Base-by-base conservation (phyloP, 2,329 filamentous ascomycete genomes). In the Hirsutella minnesotensis region DNA sequence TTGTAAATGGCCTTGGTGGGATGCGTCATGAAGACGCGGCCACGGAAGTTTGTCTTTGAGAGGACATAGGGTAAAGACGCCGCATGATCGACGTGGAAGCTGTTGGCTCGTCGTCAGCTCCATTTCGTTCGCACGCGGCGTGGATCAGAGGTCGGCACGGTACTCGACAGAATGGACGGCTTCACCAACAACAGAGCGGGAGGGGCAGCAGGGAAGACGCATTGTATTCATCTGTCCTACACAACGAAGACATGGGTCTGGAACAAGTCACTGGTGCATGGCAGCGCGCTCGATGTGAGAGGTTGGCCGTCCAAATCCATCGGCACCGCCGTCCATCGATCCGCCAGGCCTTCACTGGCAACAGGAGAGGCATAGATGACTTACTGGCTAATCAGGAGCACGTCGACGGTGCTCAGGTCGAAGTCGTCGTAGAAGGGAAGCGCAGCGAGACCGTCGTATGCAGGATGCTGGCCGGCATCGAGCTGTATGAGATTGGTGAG, bases 1-100 rank as follows among this genome's bases (percentile, higher is more conserved):
- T 96, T 96, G 75, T 98, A 98, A 60, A 98, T 98, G 54, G 92
- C 92, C 64, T 98, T 96, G 38, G 92, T 98, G 2, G 92, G 88
- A 69, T 98, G 92, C 41, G 92, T 98, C 90, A 96, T 98, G 69
- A 95, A 96, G 47, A 96, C 90, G 19, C 89, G 81, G 39, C 92
- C 92, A 51, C 85, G 83, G 70, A 98, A 98, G 63, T 95, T 95
- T 31, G 92, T 96, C 69, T 98, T 98, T 50, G 90, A 86, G 50
- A 98, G 76, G 46, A 98, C 92, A 61, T 96, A 98, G 37, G 92
- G 92, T 38, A 98, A 70, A n/a, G 90, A 95, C 15, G 90, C 90
- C n/a, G 92, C 92, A 68, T 98, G 92, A 59, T 98, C 92, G 60
- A 96, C 75, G 63, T 98, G 92, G 60, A 98, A 98, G 83, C 90